Conservation (phyloP, 208 protist species). For the Acanthamoeba lenticulata region DNA sequence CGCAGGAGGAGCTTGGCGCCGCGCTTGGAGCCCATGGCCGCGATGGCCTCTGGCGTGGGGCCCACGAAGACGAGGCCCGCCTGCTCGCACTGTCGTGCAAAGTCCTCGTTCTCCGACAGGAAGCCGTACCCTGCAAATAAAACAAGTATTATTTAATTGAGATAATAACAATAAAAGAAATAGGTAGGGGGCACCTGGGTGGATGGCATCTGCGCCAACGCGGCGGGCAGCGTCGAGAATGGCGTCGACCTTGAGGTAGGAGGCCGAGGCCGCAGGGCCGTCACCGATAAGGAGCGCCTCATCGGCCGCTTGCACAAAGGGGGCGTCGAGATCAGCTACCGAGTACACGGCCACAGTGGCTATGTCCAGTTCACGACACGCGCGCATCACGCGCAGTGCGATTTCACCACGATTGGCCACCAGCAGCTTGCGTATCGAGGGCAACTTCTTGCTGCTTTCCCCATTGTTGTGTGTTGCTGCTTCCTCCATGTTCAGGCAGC, state of each 20-base stretch:
- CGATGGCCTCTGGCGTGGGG: slow-evolving; percentile 92
- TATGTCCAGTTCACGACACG: slow-evolving; percentile 93
- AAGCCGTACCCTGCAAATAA: slow-evolving; percentile 97
- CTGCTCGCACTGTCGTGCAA: slow-evolving; percentile 89
- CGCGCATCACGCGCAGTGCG: slow-evolving; percentile 95
- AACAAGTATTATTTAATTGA: not conserved
- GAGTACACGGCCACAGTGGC: slow-evolving; percentile 96
- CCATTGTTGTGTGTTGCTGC: not conserved
- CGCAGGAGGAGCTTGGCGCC: slow-evolving; percentile 65
- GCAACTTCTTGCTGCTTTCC: not conserved
- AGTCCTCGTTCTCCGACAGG: slow-evolving; percentile 95
- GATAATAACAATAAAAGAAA: slow-evolving; percentile 16
- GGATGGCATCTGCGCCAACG: slow-evolving; percentile 81
- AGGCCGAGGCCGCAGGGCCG: slow-evolving; percentile 85
- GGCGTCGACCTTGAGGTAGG: slow-evolving; percentile 93
- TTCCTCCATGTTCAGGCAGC: not conserved
- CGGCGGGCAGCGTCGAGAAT: slow-evolving; percentile 93
- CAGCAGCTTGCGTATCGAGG: slow-evolving; percentile 92
- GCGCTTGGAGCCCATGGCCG: slow-evolving; percentile 94
- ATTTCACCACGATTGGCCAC: slow-evolving; percentile 98
- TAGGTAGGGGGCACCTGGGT: not conserved
- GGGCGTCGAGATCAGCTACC: slow-evolving; percentile 92
- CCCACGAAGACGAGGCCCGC: slow-evolving; percentile 94
- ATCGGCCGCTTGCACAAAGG: slow-evolving; percentile 71
- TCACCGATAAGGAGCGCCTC: slow-evolving; percentile 86